phyloP scores from a whole-genome alignment of 1,284 basidiomycete species.

The Papiliotrema flavescens region DNA sequence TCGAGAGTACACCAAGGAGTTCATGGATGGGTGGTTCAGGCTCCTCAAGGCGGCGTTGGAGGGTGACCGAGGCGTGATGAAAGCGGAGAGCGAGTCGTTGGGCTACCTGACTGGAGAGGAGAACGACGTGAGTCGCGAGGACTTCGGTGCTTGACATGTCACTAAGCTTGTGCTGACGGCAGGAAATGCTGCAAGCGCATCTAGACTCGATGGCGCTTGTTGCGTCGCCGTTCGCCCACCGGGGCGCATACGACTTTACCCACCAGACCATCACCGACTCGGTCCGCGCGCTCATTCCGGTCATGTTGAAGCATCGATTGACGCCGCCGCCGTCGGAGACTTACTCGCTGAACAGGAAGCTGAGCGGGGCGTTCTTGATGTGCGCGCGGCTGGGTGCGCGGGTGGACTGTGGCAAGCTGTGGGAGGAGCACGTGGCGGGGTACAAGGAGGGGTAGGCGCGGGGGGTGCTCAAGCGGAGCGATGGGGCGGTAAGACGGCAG shows the following conservation, averaged over 20 bases:
- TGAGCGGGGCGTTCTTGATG: conserved; percentile 89
- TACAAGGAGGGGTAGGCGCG: conserved; percentile 18
- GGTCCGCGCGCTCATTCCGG: conserved; percentile 66
- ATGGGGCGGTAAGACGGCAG: too few species aligned
- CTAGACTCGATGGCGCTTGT: conserved; percentile 72
- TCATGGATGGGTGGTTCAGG: conserved; percentile 83
- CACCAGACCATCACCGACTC: conserved; percentile 48
- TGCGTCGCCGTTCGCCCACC: conserved; percentile 37
- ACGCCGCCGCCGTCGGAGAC: conserved; percentile 93
- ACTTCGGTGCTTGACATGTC: not conserved
- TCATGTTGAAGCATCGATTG: conserved; percentile 83
- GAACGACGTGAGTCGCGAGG: conserved; percentile 57
- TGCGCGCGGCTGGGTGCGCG: conserved; percentile 75
- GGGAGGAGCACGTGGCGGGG: conserved; percentile 58
- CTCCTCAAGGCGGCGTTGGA: conserved; percentile 73
- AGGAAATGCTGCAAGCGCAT: conserved; percentile 88
- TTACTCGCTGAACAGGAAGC: conserved; percentile 90
- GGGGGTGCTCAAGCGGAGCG: too few species aligned
- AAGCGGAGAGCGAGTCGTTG: conserved; percentile 69
- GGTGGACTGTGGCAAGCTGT: conserved; percentile 70
- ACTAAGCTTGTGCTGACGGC: conserved; percentile 2
- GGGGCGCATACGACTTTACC: conserved; percentile 41
- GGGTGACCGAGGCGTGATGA: conserved; percentile 67
- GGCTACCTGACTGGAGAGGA: conserved; percentile 91
- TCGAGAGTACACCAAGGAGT: conserved; percentile 75